These are phyloP conservation scores for Mycena kentingensis DNA, from an alignment of 768 basidiomycete species.

Conservation along the genomic window DNA sequence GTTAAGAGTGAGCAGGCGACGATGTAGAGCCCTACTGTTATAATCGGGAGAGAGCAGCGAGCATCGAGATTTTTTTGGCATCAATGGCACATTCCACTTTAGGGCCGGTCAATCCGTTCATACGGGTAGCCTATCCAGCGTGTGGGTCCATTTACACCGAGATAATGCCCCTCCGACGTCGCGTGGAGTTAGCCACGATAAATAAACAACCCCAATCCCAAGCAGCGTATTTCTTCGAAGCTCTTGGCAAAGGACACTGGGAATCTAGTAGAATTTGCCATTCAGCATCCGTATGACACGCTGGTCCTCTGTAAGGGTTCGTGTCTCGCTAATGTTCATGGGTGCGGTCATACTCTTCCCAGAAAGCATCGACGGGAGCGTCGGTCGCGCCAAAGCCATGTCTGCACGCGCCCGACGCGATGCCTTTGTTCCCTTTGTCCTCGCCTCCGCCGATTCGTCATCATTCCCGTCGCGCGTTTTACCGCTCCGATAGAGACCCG, in stretches of 20 bases:
- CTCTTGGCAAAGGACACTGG: neutral
- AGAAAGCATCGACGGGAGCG: slow-evolving; percentile 43
- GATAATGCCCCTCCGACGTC: too few relatives aligned
- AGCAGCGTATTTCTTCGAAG: too few relatives aligned
- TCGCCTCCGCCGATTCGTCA: slow-evolving; percentile 29
- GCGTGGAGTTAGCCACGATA: too few relatives aligned
- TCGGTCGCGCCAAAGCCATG: slow-evolving; percentile 22
- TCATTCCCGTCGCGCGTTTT: slow-evolving; percentile 45
- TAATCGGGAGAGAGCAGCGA: neutral
- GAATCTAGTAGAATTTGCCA: slow-evolving; percentile 21
- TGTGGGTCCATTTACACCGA: too few relatives aligned
- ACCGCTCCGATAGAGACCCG: slow-evolving; percentile 48
- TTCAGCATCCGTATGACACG: slow-evolving; percentile 64
- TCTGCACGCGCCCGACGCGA: slow-evolving; percentile 8
- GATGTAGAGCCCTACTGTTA: slow-evolving; percentile 5
- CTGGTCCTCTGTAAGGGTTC: slow-evolving; percentile 59
- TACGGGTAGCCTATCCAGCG: too few relatives aligned
- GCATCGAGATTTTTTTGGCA: neutral
- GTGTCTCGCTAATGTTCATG: slow-evolving; percentile 37
- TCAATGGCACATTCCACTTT: too few relatives aligned
- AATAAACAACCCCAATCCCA: too few relatives aligned
- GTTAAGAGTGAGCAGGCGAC: neutral
- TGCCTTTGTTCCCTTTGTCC: too few relatives aligned
- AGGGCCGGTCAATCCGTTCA: too few relatives aligned
- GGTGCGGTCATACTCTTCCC: slow-evolving; percentile 33